Evolutionary conservation across 352 stramenopile species (phyloP), one percentile per base, ranked within the genome.

Genomic region (Pythium biforme): DNA sequence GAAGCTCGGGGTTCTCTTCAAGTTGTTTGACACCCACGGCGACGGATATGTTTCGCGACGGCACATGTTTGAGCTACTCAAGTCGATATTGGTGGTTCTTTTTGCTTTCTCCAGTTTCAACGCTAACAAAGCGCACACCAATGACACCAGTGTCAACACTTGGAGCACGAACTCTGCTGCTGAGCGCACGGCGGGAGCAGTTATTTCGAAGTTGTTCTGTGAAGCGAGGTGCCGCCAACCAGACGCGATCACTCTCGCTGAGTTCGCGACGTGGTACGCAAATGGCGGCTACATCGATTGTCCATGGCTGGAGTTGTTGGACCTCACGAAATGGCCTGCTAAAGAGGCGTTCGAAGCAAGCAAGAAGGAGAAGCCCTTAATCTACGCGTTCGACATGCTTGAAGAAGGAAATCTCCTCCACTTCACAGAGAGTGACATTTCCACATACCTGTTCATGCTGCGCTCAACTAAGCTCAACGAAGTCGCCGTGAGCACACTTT

Each of bases 231-330:
- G 77, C 19, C 77, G 86, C 17, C 70, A 87, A 40, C 33, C 79
- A 0, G 83, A 97, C 55, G 73, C 74, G 5, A 94, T 99, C 26
- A 95, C 74, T 34, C 95, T 98, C 49, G 81, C 94, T 39, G 91
- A 98, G 56, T 99, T 99, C 79, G 96, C 94, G 6, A 83, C 95
- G 12, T 99, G 96, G 96, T 99, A 99, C 62, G 97, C 93, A 0
- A 84, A 88, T 27, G 90, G 90, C 33, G 96, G 96, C 7, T 97
- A 98, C 68, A 90, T 96, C 68, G 90, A 94, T 45, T 98, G 95
- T 60, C 89, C 94, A 14, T 99, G 96, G 96, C 69, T 99, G 9
- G 96, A 99, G 66, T 70, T 99, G 11, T 64, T 99, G 12, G 94
- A 98, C 70, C 63, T 99, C 56, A 88, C 83, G 0, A 99, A 99